Base-by-base conservation (phyloP, 164 flowering plant species). In the Nymphaea thermarum region DNA sequence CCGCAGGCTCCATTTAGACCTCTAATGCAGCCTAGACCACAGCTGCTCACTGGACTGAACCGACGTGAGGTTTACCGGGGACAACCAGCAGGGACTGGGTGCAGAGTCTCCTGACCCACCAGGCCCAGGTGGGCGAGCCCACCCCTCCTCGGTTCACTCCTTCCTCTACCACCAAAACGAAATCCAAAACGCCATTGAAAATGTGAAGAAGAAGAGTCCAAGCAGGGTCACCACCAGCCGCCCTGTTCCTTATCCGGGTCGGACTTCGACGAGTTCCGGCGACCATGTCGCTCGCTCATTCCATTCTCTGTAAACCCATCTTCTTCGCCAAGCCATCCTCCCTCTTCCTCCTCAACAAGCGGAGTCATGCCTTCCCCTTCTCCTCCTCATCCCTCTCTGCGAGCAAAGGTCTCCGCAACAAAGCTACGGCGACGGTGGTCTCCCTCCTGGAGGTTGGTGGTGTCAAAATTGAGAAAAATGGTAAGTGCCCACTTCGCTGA, bases 381-480 rank as follows among this genome's bases (percentile, higher is more conserved):
- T 57, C 76, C 16, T 69, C 75, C 6, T 44, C 77, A 65, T 66
- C 80, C 65, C 66, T 75, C 51, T 55, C 82, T 62, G 36, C 68
- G 12, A 14, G 11, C 11, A 47, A 47, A 47, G 7, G 11, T 47
- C 55, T 3, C 41, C 67, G 60, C 12, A 76, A 71, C 55, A 78
- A 79, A 44, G 71, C 77, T 63, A 65, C 72, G 6, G 79, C 65
- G 6, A 68, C 76, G 6, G 60, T 78, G n/a, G 72, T 63, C 66
- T 83, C 88, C 36, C 65, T 71, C n/a, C 71, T 86, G 7, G 86
- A 86, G 57, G 70, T 84, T 5, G 87, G 88, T 44, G 88, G 91
- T 44, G 81, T 81, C 69, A 81, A 77, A 70, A 75, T 86, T 67
- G 72, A 43, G 7, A 80, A 61, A 78, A 80, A 83, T 36, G 87